Evolutionary conservation across 169 alveolate species (phyloP).

Genomic region (Plasmodium malariae): DNA sequence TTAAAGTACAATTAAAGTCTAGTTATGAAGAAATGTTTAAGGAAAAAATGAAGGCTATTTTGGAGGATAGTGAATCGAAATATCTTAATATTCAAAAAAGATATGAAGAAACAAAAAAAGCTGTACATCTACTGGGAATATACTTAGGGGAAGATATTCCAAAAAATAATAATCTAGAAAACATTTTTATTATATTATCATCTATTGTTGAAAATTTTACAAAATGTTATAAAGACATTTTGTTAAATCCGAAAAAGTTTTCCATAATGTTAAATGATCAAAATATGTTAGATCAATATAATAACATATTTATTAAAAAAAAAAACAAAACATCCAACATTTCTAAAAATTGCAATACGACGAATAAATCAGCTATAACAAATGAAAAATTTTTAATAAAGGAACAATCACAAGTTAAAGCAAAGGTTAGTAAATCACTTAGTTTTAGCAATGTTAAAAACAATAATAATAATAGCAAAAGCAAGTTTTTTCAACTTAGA

Average conservation of each 20-base stretch:
- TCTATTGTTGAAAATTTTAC: constrained; percentile 70
- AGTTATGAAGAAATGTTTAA: constrained; percentile 57
- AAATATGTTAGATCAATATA: constrained; percentile 66
- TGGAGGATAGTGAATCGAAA: constrained; percentile 70
- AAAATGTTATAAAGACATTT: constrained; percentile 73
- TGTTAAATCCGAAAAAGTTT: constrained; percentile 63
- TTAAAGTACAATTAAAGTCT: constrained; percentile 36
- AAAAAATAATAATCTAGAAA: constrained; percentile 48
- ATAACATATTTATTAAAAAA: constrained; percentile 51
- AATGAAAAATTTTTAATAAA: neutral
- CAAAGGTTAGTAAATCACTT: constrained; percentile 15
- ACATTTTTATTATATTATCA: constrained; percentile 69
- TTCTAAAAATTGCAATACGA: neutral
- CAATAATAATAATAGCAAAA: constrained; percentile 45
- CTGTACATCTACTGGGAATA: constrained; percentile 44
- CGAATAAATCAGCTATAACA: neutral
- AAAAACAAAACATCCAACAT: constrained; percentile 11
- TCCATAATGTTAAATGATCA: constrained; percentile 70
- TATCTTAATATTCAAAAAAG: constrained; percentile 16
- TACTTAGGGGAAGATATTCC: constrained; percentile 74
- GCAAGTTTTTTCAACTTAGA: constrained; percentile 51
- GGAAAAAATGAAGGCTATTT: constrained; percentile 59
- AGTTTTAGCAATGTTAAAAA: constrained; percentile 13
- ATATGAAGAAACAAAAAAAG: constrained; percentile 70
- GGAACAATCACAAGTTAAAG: neutral